Percentiles rank a stretch among this genome's conserved stretches.
Conservation (phyloP, 2,329 filamentous ascomycete genomes). For the Penicillium sp. region DNA sequence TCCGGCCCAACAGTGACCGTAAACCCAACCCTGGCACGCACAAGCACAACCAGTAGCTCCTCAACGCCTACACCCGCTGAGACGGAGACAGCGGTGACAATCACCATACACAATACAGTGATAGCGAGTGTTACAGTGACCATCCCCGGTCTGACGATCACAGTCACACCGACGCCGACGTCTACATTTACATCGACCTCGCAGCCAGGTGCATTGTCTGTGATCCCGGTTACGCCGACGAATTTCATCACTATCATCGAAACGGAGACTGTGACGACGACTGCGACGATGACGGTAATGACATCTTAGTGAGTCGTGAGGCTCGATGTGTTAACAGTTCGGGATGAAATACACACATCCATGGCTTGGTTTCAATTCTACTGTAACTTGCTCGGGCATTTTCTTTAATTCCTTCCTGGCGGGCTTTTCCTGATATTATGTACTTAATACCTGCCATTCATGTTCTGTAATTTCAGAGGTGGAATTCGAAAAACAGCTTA, state of each 20-base stretch:
- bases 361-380: no score
- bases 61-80: background rate
- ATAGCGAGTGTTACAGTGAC: slow-evolving; percentile 3
- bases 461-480: background rate
- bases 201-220: slow-evolving; percentile 1
- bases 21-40: background rate
- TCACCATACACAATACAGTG: slow-evolving; percentile 8
- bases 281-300: background rate
- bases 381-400: no score
- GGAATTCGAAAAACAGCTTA: no score
- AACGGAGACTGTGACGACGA: slow-evolving; percentile 17
- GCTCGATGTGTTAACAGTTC: no score
- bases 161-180: slow-evolving; percentile 1
- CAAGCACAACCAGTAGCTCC: background rate
- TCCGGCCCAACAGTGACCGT: slow-evolving; percentile 3
- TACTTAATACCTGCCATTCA: background rate
- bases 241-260: slow-evolving; percentile 8
- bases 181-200: background rate
- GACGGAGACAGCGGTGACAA: background rate
- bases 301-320: background rate
- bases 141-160: slow-evolving; percentile 5
- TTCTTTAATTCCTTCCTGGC: no score
- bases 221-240: slow-evolving; percentile 14
- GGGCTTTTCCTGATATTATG: background rate
- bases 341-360: no score